Conservation (phyloP, 176 grass and related monocot species). For the Alopecurus myosuroides region DNA sequence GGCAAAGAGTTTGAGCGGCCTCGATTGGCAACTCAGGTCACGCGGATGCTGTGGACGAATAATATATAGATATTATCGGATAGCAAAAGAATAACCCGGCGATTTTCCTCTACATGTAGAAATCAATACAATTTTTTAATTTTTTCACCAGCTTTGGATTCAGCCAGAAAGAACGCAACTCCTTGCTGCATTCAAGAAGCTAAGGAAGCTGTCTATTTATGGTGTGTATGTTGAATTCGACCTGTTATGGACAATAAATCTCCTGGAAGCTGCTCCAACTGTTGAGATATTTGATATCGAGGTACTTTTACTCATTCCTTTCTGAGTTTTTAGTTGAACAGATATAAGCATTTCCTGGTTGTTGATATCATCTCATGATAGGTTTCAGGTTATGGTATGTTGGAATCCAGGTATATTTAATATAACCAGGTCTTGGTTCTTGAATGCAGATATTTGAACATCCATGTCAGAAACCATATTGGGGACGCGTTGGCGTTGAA, state of each 20-base stretch:
- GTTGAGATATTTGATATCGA: not conserved
- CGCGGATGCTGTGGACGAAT: too few relatives aligned
- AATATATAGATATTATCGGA: too few relatives aligned
- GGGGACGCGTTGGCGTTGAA: not conserved
- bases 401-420: not conserved
- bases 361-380: not conserved
- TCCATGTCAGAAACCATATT: not conserved
- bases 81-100: too few relatives aligned
- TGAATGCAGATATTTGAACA: not conserved
- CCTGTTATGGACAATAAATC: not conserved
- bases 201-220: not conserved
- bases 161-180: not conserved
- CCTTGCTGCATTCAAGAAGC: not conserved
- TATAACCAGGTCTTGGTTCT: not conserved
- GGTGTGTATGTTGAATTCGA: not conserved
- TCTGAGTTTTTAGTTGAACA: not conserved
- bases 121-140: not conserved
- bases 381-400: not conserved
- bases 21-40: too few relatives aligned
- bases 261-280: not conserved
- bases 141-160: not conserved
- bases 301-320: not conserved
- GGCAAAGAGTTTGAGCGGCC: too few relatives aligned
- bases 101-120: not conserved
- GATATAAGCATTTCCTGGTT: not conserved